Evolutionary conservation across 2,329 filamentous ascomycete genomes (phyloP), one percentile per base, ranked within the genome.

Genomic region (Corniculantispora saksenae): DNA sequence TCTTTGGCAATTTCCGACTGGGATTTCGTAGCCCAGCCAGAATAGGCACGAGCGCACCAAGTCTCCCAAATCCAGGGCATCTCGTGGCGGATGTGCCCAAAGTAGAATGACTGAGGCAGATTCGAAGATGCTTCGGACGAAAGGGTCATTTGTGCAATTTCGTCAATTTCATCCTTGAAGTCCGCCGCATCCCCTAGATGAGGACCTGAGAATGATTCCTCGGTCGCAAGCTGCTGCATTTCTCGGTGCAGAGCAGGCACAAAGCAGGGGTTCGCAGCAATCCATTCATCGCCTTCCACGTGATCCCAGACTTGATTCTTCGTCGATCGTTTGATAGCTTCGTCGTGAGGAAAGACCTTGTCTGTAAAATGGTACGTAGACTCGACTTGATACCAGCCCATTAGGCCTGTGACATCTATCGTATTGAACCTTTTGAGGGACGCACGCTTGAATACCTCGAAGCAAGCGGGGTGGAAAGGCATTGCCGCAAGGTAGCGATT

Each of bases 391-490:
- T 61, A 63, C 62, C 67, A 66, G 3, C 67, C 40, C 2, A 60
- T 63, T 12, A 75, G 45, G 1, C 67, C 67, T 1, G 68, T 53
- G 0, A 74, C 12, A 32, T 72, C 72, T 2, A 75, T 58, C 0
- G 25, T 53, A 0, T 69, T 64, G 27, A 61, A 56, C 2, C 69
- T 66, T 7, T 40, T 23, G 3, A 70, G 27, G 1, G 67, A 71
- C 0, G 69, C 73, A n/a, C 72, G 58, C 38, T 72, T 74, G 54
- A 70, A 75, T 1, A 75, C 59, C 56, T 75, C 74, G 1, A 75
- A 61, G 51, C 74, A 75, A 0, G 71, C 66, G 0, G 74, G 70
- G 9, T 75, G 74, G 17, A 75, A 75, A 1, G 73, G 72, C 56
- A 75, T 68, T 0, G 61, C 60, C 2, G 61, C 64, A 0, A 66